These are phyloP conservation scores for Leucocoprinus leucothites DNA, from an alignment of 768 basidiomycete genomes.

Conservation along the genomic window DNA sequence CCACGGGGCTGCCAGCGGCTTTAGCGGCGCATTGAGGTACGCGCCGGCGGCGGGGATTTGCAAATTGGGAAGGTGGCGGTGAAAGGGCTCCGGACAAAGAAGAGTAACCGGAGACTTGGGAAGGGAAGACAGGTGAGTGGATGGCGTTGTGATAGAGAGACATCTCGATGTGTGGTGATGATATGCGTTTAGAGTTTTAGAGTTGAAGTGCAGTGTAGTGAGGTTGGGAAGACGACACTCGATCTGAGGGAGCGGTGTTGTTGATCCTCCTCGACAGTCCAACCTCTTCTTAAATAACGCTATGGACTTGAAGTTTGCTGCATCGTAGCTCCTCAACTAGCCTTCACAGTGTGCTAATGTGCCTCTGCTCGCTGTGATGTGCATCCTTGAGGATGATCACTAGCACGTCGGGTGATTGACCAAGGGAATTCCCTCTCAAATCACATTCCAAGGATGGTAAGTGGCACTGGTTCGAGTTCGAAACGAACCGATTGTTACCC, in stretches of 20 bases:
- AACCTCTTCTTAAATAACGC: background rate
- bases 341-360: conserved; percentile 1
- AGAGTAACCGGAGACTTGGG: conserved; percentile 25
- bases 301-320: background rate
- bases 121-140: conserved; percentile 33
- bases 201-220: background rate
- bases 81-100: conserved; percentile 25
- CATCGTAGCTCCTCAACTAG: background rate
- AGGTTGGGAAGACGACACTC: background rate
- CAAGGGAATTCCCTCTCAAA: background rate
- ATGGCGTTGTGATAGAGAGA: conserved; percentile 37
- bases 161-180: conserved; percentile 2
- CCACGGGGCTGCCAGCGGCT: conserved; percentile 21
- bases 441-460: background rate
- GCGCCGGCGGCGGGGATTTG: conserved; percentile 30
- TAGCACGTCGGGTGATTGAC: conserved; percentile 5
- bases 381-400: conserved; percentile 5
- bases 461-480: background rate
- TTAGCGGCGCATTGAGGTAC: conserved; percentile 30
- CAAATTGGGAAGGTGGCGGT: conserved; percentile 20
- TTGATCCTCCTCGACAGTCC: background rate
- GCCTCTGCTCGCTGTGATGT: background rate
- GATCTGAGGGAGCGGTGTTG: background rate
- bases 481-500: background rate
- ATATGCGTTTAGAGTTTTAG: background rate